Conservation (phyloP, 1,284 basidiomycete genomes). For the Pseudozyma pruni region DNA sequence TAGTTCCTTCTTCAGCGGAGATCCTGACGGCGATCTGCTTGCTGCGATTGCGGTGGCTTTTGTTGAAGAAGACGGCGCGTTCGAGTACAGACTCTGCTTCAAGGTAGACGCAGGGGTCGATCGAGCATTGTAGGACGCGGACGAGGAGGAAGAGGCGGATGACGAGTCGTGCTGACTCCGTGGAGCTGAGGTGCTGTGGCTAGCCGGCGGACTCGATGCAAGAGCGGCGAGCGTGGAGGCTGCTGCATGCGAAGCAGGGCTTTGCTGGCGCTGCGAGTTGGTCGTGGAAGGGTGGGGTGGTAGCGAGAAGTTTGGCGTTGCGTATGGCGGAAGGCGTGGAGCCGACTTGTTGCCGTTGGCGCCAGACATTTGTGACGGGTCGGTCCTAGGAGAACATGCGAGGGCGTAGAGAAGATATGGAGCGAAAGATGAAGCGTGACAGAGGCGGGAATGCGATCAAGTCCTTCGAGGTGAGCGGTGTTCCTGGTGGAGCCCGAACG, state of each 20-base stretch:
- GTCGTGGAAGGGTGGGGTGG: conserved; percentile 41
- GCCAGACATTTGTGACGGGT: conserved; percentile 18
- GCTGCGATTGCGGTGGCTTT: conserved; percentile 5
- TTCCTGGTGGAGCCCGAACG: too few relatives aligned
- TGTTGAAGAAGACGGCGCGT: conserved; percentile 17
- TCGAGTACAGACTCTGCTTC: conserved; percentile 45
- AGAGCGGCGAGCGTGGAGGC: conserved; percentile 40
- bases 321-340: conserved; percentile 13
- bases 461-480: too few relatives aligned
- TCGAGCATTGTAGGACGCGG: conserved; percentile 21
- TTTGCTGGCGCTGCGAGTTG: conserved; percentile 33
- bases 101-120: conserved; percentile 21
- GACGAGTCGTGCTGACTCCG: conserved; percentile 2
- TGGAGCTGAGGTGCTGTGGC: conserved; percentile 3
- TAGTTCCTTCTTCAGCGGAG: conserved; percentile 40
- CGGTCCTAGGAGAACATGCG: conserved; percentile 19
- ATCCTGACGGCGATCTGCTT: conserved; percentile 14
- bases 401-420: not conserved
- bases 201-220: conserved; percentile 33
- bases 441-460: too few relatives aligned
- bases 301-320: conserved; percentile 16
- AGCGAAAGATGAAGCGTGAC: too few relatives aligned
- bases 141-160: conserved; percentile 7
- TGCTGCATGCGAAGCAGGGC: conserved; percentile 43
- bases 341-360: conserved; percentile 31